Base-by-base conservation (phyloP, 352 stramenopile genomes). In the Globisporangium orthogonon region DNA sequence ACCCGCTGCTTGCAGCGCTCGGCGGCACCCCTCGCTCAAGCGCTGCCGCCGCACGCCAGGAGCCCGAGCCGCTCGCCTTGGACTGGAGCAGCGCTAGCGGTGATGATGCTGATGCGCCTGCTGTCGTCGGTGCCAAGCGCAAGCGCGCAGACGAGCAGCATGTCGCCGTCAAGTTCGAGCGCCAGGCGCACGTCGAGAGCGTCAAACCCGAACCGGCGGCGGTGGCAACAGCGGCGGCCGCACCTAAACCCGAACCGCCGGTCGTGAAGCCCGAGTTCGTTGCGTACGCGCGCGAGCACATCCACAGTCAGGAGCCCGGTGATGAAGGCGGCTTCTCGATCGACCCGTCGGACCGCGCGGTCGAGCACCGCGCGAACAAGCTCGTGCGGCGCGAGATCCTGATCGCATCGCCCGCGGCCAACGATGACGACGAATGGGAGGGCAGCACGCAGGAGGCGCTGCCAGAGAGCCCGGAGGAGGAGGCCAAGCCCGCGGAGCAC, bases 301-400 rank as follows among this genome's bases (percentile, higher is more conserved):
- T 92, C 18, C 79, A 92, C 60, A 90, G 69, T 60, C 82, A 92
- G 57, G 82, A 92, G 67, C 61, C 73, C 18, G 84, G 81, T 2
- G 84, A 94, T 37, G 84, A 94, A 65, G 82, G 79, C 23, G 23
- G 23, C 4, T 90, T 91, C 52, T 91, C 82, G 17, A 94, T 94
- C 49, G 84, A 94, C 56, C 84, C 84, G 18, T 91, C 84, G 0
- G 84, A 94, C 52, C 79, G 84, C 5, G 82, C 82, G 1, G 84
- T 94, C 13, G 84, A 94, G 57, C 80, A 91, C 54, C 84, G 84
- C 40, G 77, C 81, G 18, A 94, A 86, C 58, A 91, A 94, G 65
- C 71, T 89, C 11, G 84, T 94, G 51, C 84, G 84, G 9, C 77
- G 84, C 4, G 84, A 94, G 66, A 94, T 94, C 40, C 54, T 94